phyloP scores from a whole-genome alignment of 129 eudicot genomes.

The Helianthus annuus region DNA sequence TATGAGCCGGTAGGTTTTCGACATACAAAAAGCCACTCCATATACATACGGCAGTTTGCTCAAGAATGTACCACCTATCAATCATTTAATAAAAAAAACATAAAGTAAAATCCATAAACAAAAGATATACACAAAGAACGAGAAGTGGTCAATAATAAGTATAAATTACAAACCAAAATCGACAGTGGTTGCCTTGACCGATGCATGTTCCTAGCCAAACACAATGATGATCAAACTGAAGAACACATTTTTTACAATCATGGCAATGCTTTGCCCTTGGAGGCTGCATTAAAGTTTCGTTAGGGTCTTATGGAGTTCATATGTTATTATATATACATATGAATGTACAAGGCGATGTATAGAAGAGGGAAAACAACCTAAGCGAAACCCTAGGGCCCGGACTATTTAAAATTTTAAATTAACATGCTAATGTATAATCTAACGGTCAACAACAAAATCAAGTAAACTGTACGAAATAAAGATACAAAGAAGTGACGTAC shows the following conservation, averaged over 20 bases:
- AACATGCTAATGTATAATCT: too few relatives aligned
- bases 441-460: not conserved
- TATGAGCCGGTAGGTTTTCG: constrained; percentile 60
- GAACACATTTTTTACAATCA: constrained; percentile 98
- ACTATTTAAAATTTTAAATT: too few relatives aligned
- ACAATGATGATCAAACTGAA: constrained; percentile 99
- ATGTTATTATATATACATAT: too few relatives aligned
- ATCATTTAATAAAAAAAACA: constrained; percentile 15
- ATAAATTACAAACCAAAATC: constrained; percentile 65
- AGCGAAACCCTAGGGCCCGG: too few relatives aligned
- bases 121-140: not conserved
- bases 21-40: constrained; percentile 88
- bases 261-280: constrained; percentile 98
- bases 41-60: constrained; percentile 77
- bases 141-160: not conserved
- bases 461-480: constrained; percentile 8
- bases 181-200: constrained; percentile 89
- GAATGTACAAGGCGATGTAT: too few relatives aligned
- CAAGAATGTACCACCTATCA: constrained; percentile 89
- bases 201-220: constrained; percentile 97
- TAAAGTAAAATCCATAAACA: constrained; percentile 1
- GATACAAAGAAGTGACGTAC: constrained; percentile 44
- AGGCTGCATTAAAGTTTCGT: constrained; percentile 59
- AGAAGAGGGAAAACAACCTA: too few relatives aligned
- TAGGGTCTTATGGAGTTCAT: not conserved